These are phyloP conservation scores for Globisporangium middletonii DNA, from an alignment of 352 stramenopile genomes.

Conservation along the genomic window DNA sequence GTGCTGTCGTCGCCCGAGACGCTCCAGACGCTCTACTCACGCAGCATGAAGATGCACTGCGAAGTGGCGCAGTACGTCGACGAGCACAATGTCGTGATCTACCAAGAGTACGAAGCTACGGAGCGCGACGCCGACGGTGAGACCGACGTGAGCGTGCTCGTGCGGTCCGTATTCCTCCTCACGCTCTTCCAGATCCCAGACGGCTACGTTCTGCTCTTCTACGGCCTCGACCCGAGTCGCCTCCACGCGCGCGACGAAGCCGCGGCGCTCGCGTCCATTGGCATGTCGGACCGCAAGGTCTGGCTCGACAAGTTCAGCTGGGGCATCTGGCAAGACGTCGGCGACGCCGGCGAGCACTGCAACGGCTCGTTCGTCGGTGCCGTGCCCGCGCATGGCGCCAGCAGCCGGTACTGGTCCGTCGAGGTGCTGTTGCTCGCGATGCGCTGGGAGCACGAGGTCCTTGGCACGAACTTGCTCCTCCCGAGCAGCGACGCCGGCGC, in stretches of 20 bases:
- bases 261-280: constrained; percentile 13
- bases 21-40: constrained; percentile 23
- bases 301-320: constrained; percentile 25
- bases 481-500: constrained; percentile 1
- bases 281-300: constrained; percentile 15
- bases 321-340: constrained; percentile 17
- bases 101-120: constrained; percentile 25
- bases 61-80: constrained; percentile 26
- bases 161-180: constrained; percentile 25
- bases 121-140: constrained; percentile 12
- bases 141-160: constrained; percentile 16
- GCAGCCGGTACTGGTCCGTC: constrained; percentile 18
- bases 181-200: constrained; percentile 31
- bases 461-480: constrained; percentile 9
- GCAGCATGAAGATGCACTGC: constrained; percentile 27
- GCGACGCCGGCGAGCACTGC: constrained; percentile 7
- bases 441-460: constrained; percentile 13
- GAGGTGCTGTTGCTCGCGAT: constrained; percentile 22
- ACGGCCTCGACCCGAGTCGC: constrained; percentile 19
- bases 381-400: constrained; percentile 13
- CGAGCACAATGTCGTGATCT: constrained; percentile 30
- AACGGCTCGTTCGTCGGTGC: constrained; percentile 16
- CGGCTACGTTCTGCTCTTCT: constrained; percentile 33
- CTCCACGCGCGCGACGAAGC: constrained; percentile 18
- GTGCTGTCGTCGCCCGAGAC: constrained; percentile 17